Percentiles rank a stretch among this genome's conserved stretches.
phyloP scores from a whole-genome alignment of 2,329 filamentous ascomycete species.

The Xenoacremonium recifei region DNA sequence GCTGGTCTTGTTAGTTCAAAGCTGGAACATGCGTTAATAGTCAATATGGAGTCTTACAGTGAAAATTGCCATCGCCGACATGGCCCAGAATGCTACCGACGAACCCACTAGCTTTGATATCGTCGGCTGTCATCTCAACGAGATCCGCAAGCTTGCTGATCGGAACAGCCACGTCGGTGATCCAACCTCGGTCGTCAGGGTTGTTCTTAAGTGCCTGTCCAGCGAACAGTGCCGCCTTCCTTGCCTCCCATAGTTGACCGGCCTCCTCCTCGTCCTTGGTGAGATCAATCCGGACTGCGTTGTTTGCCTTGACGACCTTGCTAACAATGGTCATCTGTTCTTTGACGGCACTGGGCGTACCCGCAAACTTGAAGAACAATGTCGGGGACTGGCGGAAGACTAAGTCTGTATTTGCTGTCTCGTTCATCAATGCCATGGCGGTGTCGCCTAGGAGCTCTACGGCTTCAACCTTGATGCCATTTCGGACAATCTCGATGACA shows the following conservation, averaged over 20 bases:
- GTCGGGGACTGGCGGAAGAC: slow-evolving; percentile 64
- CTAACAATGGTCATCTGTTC: slow-evolving; percentile 18
- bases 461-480: slow-evolving; percentile 73
- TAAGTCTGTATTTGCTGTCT: slow-evolving; percentile 55
- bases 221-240: slow-evolving; percentile 64
- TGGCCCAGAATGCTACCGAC: slow-evolving; percentile 63
- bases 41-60: no score
- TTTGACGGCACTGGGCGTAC: slow-evolving; percentile 46
- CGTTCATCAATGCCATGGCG: slow-evolving; percentile 62
- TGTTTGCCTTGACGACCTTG: slow-evolving; percentile 25
- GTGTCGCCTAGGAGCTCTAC: slow-evolving; percentile 80
- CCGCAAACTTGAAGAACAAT: slow-evolving; percentile 70
- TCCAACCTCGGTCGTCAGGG: slow-evolving; percentile 56
- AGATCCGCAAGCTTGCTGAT: slow-evolving; percentile 58
- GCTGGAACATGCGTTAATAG: no score
- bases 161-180: slow-evolving; percentile 67
- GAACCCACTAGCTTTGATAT: slow-evolving; percentile 55
- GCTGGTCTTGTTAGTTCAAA: no score
- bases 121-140: slow-evolving; percentile 58
- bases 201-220: slow-evolving; percentile 53
- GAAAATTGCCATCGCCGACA: slow-evolving; percentile 69
- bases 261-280: slow-evolving; percentile 40
- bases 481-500: slow-evolving; percentile 67
- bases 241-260: slow-evolving; percentile 60
- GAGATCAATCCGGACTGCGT: slow-evolving; percentile 57